phyloP scores from a whole-genome alignment of 805 yeast species.

The Naumovozyma baii region DNA sequence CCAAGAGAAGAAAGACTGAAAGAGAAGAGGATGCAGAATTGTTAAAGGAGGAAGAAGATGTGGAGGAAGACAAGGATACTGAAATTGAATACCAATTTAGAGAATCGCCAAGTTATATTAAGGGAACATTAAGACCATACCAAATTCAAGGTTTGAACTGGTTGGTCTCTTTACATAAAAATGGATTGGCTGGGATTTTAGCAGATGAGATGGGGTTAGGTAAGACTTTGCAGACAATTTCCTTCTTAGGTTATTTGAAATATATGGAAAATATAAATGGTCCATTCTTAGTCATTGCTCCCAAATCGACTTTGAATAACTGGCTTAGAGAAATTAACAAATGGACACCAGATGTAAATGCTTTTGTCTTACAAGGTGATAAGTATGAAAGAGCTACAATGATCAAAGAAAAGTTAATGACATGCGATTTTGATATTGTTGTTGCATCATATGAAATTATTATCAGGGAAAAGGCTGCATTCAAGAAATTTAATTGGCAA shows the following conservation, averaged over 20 bases:
- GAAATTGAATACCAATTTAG: constrained; percentile 43
- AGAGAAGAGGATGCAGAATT: constrained; percentile 73
- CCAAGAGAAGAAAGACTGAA: constrained; percentile 58
- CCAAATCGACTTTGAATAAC: constrained; percentile 72
- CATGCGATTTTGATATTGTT: constrained; percentile 63
- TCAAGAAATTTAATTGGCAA: constrained; percentile 64
- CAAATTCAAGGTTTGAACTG: constrained; percentile 78
- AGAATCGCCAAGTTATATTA: constrained; percentile 69
- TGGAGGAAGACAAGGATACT: constrained; percentile 12
- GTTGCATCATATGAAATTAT: constrained; percentile 70
- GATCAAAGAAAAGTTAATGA: constrained; percentile 40
- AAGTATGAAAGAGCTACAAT: constrained; percentile 56
- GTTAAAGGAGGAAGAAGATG: constrained; percentile 35
- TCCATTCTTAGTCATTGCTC: constrained; percentile 68
- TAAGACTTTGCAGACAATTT: constrained; percentile 70
- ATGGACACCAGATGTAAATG: constrained; percentile 75
- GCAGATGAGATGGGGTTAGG: constrained; percentile 88
- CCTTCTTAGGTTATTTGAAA: constrained; percentile 64
- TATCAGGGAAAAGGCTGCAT: constrained; percentile 59
- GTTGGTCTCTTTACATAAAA: constrained; percentile 62
- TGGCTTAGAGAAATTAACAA: constrained; percentile 70
- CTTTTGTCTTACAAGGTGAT: constrained; percentile 64
- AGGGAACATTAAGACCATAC: constrained; percentile 60
- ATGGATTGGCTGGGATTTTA: constrained; percentile 62
- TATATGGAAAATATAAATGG: constrained; percentile 51